Evolutionary conservation across 768 basidiomycete genomes (phyloP).

Genomic region (Mycena galopus): DNA sequence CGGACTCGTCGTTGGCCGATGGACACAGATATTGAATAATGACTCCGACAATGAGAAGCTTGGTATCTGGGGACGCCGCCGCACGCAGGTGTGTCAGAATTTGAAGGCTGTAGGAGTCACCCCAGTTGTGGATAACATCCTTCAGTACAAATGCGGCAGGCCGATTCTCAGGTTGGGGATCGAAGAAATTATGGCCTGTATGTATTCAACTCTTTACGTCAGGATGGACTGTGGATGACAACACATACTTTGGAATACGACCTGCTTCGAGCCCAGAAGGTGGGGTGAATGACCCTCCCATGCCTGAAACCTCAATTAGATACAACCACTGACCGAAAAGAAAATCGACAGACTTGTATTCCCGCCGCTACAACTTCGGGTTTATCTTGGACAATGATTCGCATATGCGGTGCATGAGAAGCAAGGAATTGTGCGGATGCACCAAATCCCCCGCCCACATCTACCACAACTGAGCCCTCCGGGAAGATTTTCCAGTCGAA

Average conservation of each 20-base stretch:
- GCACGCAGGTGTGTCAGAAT: background rate
- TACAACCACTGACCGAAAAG: too few species aligned
- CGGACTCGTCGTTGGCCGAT: too few species aligned
- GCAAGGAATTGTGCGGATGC: too few species aligned
- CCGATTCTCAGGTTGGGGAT: background rate
- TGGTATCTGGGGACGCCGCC: background rate
- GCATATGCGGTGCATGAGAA: too few species aligned
- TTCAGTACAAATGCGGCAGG: conserved; percentile 10
- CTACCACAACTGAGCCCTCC: background rate
- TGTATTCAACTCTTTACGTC: background rate
- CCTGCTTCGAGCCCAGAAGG: too few species aligned
- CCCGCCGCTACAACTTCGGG: too few species aligned
- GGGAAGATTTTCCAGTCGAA: background rate
- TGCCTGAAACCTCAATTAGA: too few species aligned
- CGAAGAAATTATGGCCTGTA: background rate
- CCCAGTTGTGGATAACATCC: conserved; percentile 20
- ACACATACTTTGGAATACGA: background rate
- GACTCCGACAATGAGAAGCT: conserved; percentile 6
- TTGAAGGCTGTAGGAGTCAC: background rate
- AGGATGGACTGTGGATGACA: too few species aligned
- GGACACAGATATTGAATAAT: conserved; percentile 9
- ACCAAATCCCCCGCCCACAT: conserved; percentile 1
- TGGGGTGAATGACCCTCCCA: too few species aligned
- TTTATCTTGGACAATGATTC: too few species aligned
- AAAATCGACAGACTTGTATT: too few species aligned